These are phyloP conservation scores for Pseudotulostoma volvatum DNA, from an alignment of 495 filamentous ascomycete genomes.

Conservation along the genomic window DNA sequence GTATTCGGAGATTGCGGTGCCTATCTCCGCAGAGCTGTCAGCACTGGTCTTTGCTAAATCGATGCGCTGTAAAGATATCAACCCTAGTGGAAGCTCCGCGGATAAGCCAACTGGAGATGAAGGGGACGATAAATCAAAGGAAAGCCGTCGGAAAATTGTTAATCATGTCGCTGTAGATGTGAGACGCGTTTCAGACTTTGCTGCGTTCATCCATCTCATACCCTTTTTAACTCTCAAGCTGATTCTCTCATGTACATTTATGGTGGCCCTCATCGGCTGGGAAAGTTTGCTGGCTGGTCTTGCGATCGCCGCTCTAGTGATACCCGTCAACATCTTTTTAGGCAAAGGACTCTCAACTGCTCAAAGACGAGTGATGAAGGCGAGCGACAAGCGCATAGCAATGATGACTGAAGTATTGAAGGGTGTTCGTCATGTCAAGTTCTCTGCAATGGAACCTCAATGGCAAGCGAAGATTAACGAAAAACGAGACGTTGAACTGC, in stretches of 20 bases:
- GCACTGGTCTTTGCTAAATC: conserved; percentile 63
- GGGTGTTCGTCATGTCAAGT: conserved; percentile 79
- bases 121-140: conserved; percentile 30
- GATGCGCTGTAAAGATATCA: conserved; percentile 66
- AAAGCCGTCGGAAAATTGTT: conserved; percentile 57
- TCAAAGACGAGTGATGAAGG: conserved; percentile 62
- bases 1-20: conserved; percentile 44
- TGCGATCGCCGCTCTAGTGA: conserved; percentile 40
- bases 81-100: conserved; percentile 25
- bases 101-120: conserved; percentile 14
- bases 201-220: conserved; percentile 48
- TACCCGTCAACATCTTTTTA: conserved; percentile 52
- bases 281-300: conserved; percentile 51
- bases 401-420: conserved; percentile 67
- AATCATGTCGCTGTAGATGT: conserved; percentile 70
- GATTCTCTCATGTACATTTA: conserved; percentile 45
- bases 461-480: conserved; percentile 64
- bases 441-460: conserved; percentile 62
- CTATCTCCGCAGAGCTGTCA: conserved; percentile 51
- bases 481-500: conserved; percentile 49
- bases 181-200: conserved; percentile 56
- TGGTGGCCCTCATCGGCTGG: conserved; percentile 59
- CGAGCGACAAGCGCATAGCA: conserved; percentile 60
- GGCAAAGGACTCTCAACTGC: conserved; percentile 49
- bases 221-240: conserved; percentile 36